phyloP scores from a whole-genome alignment of 179 eudicot species.

The Silene vulgaris region DNA sequence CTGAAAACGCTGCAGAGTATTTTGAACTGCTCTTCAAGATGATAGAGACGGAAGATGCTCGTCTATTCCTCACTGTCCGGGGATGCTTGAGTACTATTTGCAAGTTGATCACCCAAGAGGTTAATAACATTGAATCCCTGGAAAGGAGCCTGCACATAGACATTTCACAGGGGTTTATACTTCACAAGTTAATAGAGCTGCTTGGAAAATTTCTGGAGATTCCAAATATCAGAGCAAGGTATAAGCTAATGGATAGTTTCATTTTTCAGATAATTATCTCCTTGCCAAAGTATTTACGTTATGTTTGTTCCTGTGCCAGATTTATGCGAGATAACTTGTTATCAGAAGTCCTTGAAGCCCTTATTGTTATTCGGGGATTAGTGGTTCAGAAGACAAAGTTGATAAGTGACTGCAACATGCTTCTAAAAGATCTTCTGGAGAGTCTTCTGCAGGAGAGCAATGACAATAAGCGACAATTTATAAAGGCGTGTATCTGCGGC shows the following conservation, averaged over 20 bases:
- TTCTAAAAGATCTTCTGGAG: slow-evolving; percentile 86
- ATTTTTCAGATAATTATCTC: background rate
- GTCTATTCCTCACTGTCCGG: slow-evolving; percentile 88
- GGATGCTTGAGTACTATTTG: slow-evolving; percentile 74
- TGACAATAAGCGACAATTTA: slow-evolving; percentile 88
- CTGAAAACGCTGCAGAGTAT: slow-evolving; percentile 96
- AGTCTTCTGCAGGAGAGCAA: slow-evolving; percentile 87
- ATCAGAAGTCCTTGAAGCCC: slow-evolving; percentile 93
- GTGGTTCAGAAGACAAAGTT: slow-evolving; percentile 96
- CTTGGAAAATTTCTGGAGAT: slow-evolving; percentile 96
- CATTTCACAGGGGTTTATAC: slow-evolving; percentile 97
- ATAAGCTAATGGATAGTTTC: slow-evolving; percentile 17
- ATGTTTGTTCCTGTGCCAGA: slow-evolving; percentile 36
- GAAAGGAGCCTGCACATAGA: slow-evolving; percentile 97
- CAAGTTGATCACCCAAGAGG: slow-evolving; percentile 86
- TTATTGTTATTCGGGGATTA: slow-evolving; percentile 86
- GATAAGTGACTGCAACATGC: slow-evolving; percentile 85
- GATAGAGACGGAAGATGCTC: slow-evolving; percentile 95
- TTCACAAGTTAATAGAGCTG: slow-evolving; percentile 96
- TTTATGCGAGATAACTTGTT: slow-evolving; percentile 87
- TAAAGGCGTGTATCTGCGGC: slow-evolving; percentile 85
- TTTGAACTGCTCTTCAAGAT: slow-evolving; percentile 91
- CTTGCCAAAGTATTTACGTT: slow-evolving; percentile 13
- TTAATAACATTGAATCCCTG: slow-evolving; percentile 67
- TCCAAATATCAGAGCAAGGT: slow-evolving; percentile 94